Evolutionary conservation across 306 rosid species (phyloP), one percentile per base, ranked within the genome.

Genomic region (Hippophae tibetana): DNA sequence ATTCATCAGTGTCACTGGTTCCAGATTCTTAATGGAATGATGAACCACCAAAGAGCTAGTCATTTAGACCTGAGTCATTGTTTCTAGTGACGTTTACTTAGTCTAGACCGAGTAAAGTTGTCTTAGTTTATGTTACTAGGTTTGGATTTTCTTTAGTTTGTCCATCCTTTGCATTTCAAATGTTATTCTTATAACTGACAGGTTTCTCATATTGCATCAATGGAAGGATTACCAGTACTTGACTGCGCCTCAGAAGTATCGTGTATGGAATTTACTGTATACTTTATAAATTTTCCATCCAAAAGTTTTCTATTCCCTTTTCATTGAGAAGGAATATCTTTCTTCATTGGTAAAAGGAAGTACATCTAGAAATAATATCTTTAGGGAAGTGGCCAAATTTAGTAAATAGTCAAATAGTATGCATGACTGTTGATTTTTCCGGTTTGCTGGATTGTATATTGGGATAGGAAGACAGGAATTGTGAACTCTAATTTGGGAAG

Each of bases 231-330:
- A 61, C 90, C 95, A 9, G 26, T 92, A 58, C 72, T 81, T 71
- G 96, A 92, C 77, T 87, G 96, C 82, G 72, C 86, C 6, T 3
- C 76, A 38, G 81, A 76, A 74, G 79, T 85, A 74, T 78, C 98
- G 69, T 87, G 98, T 92, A 92, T 61, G 72, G 11, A 60, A 45
- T 64, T 46, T 58, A 8, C 61, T 13, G 63, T 50, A 56, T n/a
- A 57, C 68, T 51, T 69, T 23, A 52, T 58, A 14, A 62, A 63
- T 55, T 44, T 69, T 46, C 64, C 9, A 41, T 62, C 65, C 51
- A 49, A 57, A 49, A 45, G 51, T 69, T 44, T 26, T 5, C 26
- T 57, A 31, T 13, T 8, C 7, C 63, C 31, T 50, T 60, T 11
- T 65, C 44, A 6, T 46, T 58, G 13, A 46, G 57, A 72, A 52